Evolutionary conservation across 495 filamentous ascomycete genomes (phyloP).

Genomic region (Pyrenula massariospora): DNA sequence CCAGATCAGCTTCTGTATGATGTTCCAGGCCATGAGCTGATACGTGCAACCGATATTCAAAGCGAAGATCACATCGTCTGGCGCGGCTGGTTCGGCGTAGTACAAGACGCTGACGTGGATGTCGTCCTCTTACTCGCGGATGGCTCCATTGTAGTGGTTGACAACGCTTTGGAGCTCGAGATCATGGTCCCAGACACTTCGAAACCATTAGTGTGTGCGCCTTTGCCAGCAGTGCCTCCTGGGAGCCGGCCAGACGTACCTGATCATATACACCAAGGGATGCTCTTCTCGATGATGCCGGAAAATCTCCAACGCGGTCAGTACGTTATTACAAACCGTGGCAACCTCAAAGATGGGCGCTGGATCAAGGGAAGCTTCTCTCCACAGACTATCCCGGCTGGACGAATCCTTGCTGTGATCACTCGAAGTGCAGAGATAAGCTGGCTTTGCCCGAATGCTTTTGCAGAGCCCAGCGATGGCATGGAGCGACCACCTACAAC

Average conservation of each 20-base stretch:
- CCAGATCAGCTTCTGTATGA: neutral
- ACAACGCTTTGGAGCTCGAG: conserved; percentile 18
- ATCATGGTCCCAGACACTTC: conserved; percentile 12
- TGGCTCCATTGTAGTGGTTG: conserved; percentile 22
- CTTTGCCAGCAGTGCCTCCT: conserved; percentile 4
- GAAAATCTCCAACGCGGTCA: conserved; percentile 30
- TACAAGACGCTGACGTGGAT: conserved; percentile 15
- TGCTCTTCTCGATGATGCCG: conserved; percentile 4
- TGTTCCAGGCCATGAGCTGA: conserved; percentile 15
- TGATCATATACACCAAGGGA: neutral
- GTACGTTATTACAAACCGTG: conserved; percentile 32
- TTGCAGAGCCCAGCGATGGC: conserved; percentile 8
- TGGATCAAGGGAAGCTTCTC: conserved; percentile 33
- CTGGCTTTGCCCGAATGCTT: conserved; percentile 38
- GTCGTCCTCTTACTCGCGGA: conserved; percentile 20
- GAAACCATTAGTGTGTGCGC: neutral
- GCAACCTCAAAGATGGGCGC: conserved; percentile 33
- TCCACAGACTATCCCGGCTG: conserved; percentile 23
- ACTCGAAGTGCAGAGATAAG: conserved; percentile 26
- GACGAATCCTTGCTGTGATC: conserved; percentile 33
- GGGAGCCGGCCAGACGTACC: neutral
- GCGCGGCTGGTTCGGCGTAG: conserved; percentile 24
- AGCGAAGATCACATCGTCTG: conserved; percentile 23
- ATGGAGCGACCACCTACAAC: conserved; percentile 2
- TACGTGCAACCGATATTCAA: conserved; percentile 16